These are phyloP conservation scores for Herpotrichia juniperi DNA, from an alignment of 2,329 filamentous ascomycete species.

Conservation along the genomic window DNA sequence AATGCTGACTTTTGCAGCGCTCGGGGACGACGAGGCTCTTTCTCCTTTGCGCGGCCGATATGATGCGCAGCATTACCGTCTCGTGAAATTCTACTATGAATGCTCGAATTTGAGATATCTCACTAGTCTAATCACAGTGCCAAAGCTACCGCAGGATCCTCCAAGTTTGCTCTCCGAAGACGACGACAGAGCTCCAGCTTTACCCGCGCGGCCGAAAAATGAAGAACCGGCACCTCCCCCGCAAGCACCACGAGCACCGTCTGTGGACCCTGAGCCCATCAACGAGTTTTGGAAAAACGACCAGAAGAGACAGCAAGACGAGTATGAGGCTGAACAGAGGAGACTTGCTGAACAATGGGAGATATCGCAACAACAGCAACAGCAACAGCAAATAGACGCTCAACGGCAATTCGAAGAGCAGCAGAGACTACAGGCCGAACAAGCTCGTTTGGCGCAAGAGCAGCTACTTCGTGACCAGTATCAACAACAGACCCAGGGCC, in stretches of 20 bases:
- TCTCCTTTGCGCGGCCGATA: slow-evolving; percentile 87
- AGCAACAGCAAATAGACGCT: slow-evolving; percentile 81
- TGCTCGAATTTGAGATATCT: slow-evolving; percentile 97
- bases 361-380: slow-evolving; percentile 78
- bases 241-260: slow-evolving; percentile 65
- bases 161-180: slow-evolving; percentile 87
- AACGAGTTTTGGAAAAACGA: slow-evolving; percentile 98
- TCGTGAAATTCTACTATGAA: slow-evolving; percentile 98
- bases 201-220: slow-evolving; percentile 75
- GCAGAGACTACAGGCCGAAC: slow-evolving; percentile 83
- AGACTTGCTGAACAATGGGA: slow-evolving; percentile 87
- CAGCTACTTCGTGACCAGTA: slow-evolving; percentile 87
- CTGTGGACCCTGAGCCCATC: slow-evolving; percentile 89
- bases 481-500: slow-evolving; percentile 91
- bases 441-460: slow-evolving; percentile 89
- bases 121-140: slow-evolving; percentile 93
- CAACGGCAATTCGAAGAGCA: slow-evolving; percentile 97
- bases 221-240: slow-evolving; percentile 75
- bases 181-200: slow-evolving; percentile 74
- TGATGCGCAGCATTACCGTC: slow-evolving; percentile 92
- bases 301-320: slow-evolving; percentile 86
- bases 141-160: slow-evolving; percentile 92
- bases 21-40: slow-evolving; percentile 90
- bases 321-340: slow-evolving; percentile 93
- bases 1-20: slow-evolving; percentile 59